phyloP scores from a whole-genome alignment of 2,329 filamentous ascomycete genomes.

The Hysterium pulicare region DNA sequence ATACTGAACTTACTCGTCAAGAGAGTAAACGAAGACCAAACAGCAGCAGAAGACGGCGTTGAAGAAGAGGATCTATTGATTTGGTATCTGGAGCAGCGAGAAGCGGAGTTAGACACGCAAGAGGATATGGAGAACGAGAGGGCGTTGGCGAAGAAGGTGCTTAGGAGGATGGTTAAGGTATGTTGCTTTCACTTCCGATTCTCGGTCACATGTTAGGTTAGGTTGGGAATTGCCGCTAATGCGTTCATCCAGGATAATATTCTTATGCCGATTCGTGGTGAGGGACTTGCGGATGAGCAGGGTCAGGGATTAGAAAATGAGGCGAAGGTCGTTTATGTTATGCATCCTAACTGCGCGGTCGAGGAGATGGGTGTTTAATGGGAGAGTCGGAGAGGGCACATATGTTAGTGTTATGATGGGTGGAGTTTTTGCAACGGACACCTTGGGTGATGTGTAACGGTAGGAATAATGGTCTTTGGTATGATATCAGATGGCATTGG shows the following conservation, averaged over 20 bases:
- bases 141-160: constrained; percentile 72
- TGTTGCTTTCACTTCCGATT: constrained; percentile 28
- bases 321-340: constrained; percentile 69
- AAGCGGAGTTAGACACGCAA: constrained; percentile 74
- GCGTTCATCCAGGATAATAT: constrained; percentile 53
- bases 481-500: no score
- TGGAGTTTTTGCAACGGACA: no score
- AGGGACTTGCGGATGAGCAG: constrained; percentile 79
- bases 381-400: no score
- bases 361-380: constrained; percentile 52
- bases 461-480: no score
- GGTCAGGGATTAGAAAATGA: constrained; percentile 54
- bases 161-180: constrained; percentile 96
- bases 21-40: constrained; percentile 79
- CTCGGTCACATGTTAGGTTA: constrained; percentile 2
- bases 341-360: constrained; percentile 91
- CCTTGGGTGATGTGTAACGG: no score
- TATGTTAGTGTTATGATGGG: no score
- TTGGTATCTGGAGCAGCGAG: constrained; percentile 91
- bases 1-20: constrained; percentile 85
- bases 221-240: constrained; percentile 14
- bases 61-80: constrained; percentile 75
- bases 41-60: constrained; percentile 72
- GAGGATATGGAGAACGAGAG: constrained; percentile 78
- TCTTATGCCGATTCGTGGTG: constrained; percentile 65